Evolutionary conservation across 1,284 basidiomycete species (phyloP).

Genomic region (Naganishia liquefaciens): DNA sequence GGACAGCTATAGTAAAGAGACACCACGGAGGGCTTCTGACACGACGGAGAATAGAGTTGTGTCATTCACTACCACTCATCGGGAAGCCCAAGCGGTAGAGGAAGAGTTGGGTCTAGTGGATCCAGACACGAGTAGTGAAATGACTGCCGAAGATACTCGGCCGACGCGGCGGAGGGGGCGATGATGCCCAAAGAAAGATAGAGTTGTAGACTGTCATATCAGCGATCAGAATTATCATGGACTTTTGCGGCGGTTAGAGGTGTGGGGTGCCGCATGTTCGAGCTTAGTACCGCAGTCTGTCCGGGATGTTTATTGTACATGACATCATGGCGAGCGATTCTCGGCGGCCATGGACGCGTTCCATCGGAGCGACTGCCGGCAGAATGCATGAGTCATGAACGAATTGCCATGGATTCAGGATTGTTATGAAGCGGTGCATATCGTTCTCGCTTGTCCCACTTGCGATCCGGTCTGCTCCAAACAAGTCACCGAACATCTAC

Average conservation of each 20-base stretch:
- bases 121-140: constrained; percentile 11
- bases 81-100: constrained; percentile 1
- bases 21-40: background rate
- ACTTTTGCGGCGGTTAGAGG: too few relatives aligned
- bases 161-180: background rate
- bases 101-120: background rate
- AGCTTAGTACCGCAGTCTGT: too few relatives aligned
- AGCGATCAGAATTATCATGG: too few relatives aligned
- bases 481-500: background rate
- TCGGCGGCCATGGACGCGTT: background rate
- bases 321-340: too few relatives aligned
- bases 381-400: background rate
- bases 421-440: background rate
- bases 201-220: background rate
- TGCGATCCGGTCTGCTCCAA: too few relatives aligned
- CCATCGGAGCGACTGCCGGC: background rate
- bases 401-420: background rate
- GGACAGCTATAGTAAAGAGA: background rate
- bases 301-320: too few relatives aligned
- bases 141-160: background rate
- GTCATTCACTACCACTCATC: constrained; percentile 12
- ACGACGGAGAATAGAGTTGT: background rate
- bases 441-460: background rate
- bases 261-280: too few relatives aligned
- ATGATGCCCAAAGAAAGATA: background rate